Conservation (phyloP, 441 rosid genomes). For the Gossypium davidsonii region DNA sequence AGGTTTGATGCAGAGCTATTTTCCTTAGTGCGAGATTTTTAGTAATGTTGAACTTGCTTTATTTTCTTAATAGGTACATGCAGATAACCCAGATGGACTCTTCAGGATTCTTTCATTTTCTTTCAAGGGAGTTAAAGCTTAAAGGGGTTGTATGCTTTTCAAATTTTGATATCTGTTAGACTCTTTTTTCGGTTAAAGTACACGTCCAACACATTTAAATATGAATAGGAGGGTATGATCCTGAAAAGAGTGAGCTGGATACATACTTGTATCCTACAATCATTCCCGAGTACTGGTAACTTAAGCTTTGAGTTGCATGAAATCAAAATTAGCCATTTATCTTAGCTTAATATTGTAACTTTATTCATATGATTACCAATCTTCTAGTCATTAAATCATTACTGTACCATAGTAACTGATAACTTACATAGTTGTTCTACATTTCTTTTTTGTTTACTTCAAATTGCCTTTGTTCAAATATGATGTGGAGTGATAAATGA, state of each 20-base stretch:
- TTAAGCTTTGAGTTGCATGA: neutral
- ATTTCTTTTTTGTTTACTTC: neutral
- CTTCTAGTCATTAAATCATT: neutral
- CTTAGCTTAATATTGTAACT: neutral
- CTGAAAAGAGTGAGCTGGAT: neutral
- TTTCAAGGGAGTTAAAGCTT: slow-evolving; percentile 45
- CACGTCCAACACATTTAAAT: neutral
- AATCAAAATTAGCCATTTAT: neutral
- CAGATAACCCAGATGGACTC: slow-evolving; percentile 94
- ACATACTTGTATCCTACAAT: neutral
- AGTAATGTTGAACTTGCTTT: neutral
- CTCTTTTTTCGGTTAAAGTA: neutral
- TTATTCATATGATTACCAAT: neutral
- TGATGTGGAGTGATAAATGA: no score
- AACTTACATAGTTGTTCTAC: neutral
- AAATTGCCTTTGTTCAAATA: no score
- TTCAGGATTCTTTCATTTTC: slow-evolving; percentile 82
- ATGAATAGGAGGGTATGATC: neutral
- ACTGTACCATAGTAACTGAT: neutral
- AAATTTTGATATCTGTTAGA: neutral
- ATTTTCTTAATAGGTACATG: slow-evolving; percentile 54
- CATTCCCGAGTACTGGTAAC: neutral
- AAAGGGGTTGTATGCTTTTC: slow-evolving; percentile 8
- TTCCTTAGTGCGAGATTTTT: neutral
- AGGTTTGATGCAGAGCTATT: neutral